Evolutionary conservation across 2,329 filamentous ascomycete genomes (phyloP).

Genomic region (Leptoxyphium fumago): DNA sequence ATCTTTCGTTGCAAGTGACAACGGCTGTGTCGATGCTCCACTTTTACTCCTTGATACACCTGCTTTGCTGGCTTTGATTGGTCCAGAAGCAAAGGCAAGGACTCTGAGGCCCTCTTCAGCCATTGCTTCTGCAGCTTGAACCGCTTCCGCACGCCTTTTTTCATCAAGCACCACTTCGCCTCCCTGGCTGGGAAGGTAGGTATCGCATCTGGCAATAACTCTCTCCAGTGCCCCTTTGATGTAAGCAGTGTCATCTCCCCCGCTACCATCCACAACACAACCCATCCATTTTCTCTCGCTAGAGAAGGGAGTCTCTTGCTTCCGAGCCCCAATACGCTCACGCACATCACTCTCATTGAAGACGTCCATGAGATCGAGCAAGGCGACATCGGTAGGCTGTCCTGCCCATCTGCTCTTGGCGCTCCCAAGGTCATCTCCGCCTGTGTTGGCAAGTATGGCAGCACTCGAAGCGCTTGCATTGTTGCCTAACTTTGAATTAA

Average conservation of each 20-base stretch:
- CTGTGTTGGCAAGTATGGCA: conserved; percentile 74
- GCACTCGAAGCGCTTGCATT: conserved; percentile 56
- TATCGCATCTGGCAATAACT: conserved; percentile 74
- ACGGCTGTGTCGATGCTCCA: conserved; percentile 19
- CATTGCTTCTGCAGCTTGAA: conserved; percentile 71
- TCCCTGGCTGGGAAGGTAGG: conserved; percentile 74
- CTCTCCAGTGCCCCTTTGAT: conserved; percentile 91
- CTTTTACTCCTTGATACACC: conserved; percentile 1
- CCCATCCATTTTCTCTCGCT: conserved; percentile 99
- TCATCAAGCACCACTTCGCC: conserved; percentile 76
- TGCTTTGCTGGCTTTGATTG: conserved; percentile 26
- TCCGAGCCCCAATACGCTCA: conserved; percentile 66
- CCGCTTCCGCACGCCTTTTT: conserved; percentile 54
- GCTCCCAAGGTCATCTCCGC: conserved; percentile 42
- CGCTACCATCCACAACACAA: conserved; percentile 53
- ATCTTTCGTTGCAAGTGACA: conserved; percentile 10
- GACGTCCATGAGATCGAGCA: conserved; percentile 79
- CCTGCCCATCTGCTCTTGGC: conserved; percentile 84
- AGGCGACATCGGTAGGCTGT: conserved; percentile 94
- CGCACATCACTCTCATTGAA: conserved; percentile 87
- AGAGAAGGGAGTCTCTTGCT: conserved; percentile 84
- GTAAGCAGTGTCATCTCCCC: conserved; percentile 69
- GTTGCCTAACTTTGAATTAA: conserved; percentile 45
- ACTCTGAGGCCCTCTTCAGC: conserved; percentile 80
- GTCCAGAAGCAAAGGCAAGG: conserved; percentile 80